phyloP scores from a whole-genome alignment of 441 rosid species.

The Metrosideros polymorpha region DNA sequence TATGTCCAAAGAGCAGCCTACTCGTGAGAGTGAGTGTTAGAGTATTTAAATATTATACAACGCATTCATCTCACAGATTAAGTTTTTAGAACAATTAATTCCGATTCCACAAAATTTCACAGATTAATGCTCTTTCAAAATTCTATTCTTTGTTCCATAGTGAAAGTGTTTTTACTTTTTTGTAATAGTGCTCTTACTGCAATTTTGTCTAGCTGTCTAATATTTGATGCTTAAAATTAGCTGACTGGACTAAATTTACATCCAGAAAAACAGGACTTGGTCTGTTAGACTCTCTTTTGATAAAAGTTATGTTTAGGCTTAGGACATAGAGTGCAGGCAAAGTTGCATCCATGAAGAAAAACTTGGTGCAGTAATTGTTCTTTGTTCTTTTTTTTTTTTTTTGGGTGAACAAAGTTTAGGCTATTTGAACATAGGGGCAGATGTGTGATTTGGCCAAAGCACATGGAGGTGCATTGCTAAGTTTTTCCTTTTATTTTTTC shows the following conservation, averaged over 20 bases:
- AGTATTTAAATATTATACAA: background rate
- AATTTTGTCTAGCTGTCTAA: background rate
- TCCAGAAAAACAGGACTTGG: background rate
- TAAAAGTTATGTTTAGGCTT: background rate
- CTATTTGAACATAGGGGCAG: background rate
- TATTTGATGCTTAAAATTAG: background rate
- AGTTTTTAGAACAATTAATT: background rate
- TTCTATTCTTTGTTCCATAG: background rate
- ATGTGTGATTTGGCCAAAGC: background rate
- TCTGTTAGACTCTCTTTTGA: background rate
- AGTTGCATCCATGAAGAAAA: background rate
- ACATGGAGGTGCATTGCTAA: background rate
- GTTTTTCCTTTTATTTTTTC: background rate
- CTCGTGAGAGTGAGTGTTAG: background rate
- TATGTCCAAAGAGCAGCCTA: background rate
- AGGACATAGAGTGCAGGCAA: background rate
- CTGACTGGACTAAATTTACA: background rate
- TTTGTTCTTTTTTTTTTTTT: background rate
- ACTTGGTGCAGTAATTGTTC: background rate
- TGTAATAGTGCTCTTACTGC: background rate
- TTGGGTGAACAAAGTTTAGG: background rate
- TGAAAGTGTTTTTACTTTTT: background rate
- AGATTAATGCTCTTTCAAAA: background rate
- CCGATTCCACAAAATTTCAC: background rate
- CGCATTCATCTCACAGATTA: background rate